A percentile compares a stretch with the other conserved stretches of the same genome.
phyloP scores from a whole-genome alignment of 2,329 filamentous ascomycete species.

The Colletotrichum musicola region DNA sequence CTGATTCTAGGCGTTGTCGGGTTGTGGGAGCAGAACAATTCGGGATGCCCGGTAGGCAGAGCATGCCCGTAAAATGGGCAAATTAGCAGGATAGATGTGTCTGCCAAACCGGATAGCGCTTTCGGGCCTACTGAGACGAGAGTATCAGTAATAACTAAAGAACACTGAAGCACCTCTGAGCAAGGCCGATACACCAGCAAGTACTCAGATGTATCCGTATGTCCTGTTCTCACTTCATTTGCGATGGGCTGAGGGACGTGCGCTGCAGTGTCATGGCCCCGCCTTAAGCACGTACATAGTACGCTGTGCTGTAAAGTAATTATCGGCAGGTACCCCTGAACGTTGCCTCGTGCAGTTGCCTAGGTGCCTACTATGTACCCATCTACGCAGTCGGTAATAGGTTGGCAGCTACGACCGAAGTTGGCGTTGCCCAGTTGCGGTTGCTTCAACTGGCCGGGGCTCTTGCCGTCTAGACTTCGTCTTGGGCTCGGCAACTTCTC shows the following conservation, averaged over 20 bases:
- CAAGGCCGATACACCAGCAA: too few relatives aligned
- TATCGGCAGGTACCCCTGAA: background rate
- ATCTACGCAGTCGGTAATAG: too few relatives aligned
- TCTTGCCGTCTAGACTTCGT: background rate
- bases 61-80: background rate
- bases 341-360: background rate
- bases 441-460: background rate
- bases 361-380: too few relatives aligned
- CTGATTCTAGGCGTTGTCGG: background rate
- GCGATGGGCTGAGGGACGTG: constrained; percentile 17
- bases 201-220: background rate
- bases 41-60: background rate
- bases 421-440: background rate
- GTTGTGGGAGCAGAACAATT: background rate
- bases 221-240: constrained; percentile 20
- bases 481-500: too few relatives aligned
- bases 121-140: background rate
- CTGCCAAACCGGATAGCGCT: background rate
- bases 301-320: too few relatives aligned
- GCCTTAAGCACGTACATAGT: too few relatives aligned
- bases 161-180: too few relatives aligned
- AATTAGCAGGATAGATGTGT: background rate
- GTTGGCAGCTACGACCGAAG: background rate
- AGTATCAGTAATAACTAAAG: too few relatives aligned
- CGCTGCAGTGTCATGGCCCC: background rate